These are phyloP conservation scores for Oldenlandia corymbosa DNA, from an alignment of 257 asterid species.

Conservation along the genomic window DNA sequence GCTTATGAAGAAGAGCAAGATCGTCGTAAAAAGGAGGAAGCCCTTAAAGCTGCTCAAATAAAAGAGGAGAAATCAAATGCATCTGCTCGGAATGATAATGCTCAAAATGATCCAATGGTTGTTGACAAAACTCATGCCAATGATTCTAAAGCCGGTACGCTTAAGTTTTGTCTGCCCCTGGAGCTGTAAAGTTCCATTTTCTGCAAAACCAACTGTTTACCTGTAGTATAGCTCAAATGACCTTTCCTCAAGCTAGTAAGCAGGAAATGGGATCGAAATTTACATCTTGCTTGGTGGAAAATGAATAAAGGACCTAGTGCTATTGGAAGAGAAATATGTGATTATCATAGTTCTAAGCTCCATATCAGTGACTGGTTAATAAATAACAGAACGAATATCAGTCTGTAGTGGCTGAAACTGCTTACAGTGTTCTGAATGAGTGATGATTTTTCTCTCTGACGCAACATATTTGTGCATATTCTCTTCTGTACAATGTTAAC, in stretches of 20 bases:
- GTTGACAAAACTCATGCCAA: constrained; percentile 50
- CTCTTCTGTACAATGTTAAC: not conserved
- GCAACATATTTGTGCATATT: not conserved
- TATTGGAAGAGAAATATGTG: not conserved
- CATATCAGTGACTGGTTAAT: too few relatives aligned
- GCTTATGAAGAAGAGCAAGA: constrained; percentile 97
- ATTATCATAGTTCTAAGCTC: not conserved
- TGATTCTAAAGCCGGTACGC: constrained; percentile 53
- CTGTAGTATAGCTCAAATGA: not conserved
- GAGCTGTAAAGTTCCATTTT: not conserved
- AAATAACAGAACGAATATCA: too few relatives aligned
- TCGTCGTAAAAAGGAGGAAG: constrained; percentile 77
- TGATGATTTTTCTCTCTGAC: not conserved
- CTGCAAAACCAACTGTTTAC: not conserved
- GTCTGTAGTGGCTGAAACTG: not conserved
- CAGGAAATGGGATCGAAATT: not conserved
- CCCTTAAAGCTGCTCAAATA: constrained; percentile 71
- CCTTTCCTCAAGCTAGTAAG: not conserved
- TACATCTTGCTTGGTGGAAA: not conserved
- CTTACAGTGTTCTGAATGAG: not conserved
- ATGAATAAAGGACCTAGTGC: not conserved
- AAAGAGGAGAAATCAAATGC: constrained; percentile 91
- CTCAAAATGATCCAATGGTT: constrained; percentile 65
- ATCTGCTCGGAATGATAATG: constrained; percentile 44
- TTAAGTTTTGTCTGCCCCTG: not conserved